Evolutionary conservation across 306 rosid genomes (phyloP).

Genomic region (Echinosophora koreensis): DNA sequence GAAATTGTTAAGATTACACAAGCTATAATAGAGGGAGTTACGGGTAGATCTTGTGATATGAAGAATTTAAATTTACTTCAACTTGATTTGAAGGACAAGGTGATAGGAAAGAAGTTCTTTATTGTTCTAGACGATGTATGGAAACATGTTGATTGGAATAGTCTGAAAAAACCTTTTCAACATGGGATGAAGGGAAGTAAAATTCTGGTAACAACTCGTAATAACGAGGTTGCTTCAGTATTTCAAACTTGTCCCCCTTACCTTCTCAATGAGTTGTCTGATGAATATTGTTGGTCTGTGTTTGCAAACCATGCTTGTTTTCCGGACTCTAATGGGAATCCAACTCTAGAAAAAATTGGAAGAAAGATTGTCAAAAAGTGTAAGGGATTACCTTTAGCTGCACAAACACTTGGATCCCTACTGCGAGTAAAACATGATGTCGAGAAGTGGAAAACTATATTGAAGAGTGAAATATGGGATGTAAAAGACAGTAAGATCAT

Average conservation of each 20-base stretch:
- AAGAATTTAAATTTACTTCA: background rate
- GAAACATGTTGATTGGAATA: background rate
- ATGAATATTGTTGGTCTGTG: background rate
- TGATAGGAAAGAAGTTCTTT: background rate
- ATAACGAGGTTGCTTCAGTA: background rate
- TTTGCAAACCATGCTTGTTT: background rate
- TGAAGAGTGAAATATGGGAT: too few relatives aligned
- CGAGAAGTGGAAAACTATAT: too few relatives aligned
- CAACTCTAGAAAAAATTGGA: background rate
- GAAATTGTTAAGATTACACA: background rate
- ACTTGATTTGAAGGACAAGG: too few relatives aligned
- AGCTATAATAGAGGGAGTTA: background rate
- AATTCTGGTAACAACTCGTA: background rate
- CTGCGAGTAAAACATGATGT: too few relatives aligned
- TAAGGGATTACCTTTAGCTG: too few relatives aligned
- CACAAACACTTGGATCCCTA: too few relatives aligned
- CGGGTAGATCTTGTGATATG: background rate
- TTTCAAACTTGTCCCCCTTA: background rate
- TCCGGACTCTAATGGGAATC: background rate
- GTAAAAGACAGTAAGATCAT: too few relatives aligned
- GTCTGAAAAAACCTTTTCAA: slow-evolving; percentile 2
- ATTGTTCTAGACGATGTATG: slow-evolving; percentile 18
- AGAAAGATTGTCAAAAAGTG: background rate
- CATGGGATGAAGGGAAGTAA: background rate
- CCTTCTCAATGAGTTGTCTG: background rate